phyloP scores from a whole-genome alignment of 371 early-diverging fungal species.

The Mortierella sp. region DNA sequence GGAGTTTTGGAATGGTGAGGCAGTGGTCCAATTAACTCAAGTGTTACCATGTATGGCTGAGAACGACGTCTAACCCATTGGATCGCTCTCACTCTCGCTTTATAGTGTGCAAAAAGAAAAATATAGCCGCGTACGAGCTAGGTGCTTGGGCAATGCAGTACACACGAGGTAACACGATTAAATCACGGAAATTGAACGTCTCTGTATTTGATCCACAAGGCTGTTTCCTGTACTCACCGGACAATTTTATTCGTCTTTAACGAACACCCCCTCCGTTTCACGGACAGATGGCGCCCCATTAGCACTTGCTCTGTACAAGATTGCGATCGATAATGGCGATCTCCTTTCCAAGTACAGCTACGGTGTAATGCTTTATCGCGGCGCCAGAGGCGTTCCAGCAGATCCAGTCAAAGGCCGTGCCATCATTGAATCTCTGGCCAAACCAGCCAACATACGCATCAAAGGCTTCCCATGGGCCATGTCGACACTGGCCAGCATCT shows the following conservation, averaged over 20 bases:
- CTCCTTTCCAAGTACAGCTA: conserved; percentile 28
- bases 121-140: conserved; percentile 6
- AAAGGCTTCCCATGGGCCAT: conserved; percentile 21
- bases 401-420: conserved; percentile 29
- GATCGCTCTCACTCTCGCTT: background rate
- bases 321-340: conserved; percentile 32
- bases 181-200: no score
- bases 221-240: no score
- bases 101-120: conserved; percentile 33
- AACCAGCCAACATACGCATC: background rate
- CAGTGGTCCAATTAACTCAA: no score
- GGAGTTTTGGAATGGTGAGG: conserved; percentile 23
- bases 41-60: no score
- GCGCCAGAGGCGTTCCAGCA: conserved; percentile 35
- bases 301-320: conserved; percentile 29
- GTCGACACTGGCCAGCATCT: conserved; percentile 35
- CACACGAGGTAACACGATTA: conserved; percentile 26
- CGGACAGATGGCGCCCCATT: conserved; percentile 35
- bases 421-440: conserved; percentile 27
- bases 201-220: no score
- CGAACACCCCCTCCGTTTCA: background rate
- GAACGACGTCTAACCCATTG: background rate
- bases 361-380: conserved; percentile 40
- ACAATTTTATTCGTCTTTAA: background rate
- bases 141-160: conserved; percentile 26